phyloP scores from a whole-genome alignment of 805 yeast species.

The Kazachstania bromeliacearum region DNA sequence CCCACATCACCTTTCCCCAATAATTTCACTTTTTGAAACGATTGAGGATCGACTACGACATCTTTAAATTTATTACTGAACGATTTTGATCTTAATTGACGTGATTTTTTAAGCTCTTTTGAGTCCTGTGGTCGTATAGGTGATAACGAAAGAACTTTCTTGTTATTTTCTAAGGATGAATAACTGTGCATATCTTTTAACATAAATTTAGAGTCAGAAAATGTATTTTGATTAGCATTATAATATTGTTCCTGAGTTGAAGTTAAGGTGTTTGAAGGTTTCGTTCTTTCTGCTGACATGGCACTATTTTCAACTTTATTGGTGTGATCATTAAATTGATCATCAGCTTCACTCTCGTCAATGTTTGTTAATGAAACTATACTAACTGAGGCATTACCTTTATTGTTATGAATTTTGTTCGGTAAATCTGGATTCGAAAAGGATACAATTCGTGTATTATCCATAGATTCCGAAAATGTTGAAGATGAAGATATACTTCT shows the following conservation, averaged over 20 bases:
- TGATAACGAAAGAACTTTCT: too few relatives aligned
- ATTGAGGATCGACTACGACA: conserved; percentile 75
- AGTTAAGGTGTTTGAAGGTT: too few relatives aligned
- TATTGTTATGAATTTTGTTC: background rate
- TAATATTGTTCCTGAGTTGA: too few relatives aligned
- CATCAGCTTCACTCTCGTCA: conserved; percentile 27
- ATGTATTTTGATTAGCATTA: too few relatives aligned
- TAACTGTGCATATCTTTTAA: too few relatives aligned
- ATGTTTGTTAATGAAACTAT: conserved; percentile 29
- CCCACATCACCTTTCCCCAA: conserved; percentile 98
- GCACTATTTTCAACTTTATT: too few relatives aligned
- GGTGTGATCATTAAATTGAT: conserved; percentile 8
- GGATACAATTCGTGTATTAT: too few relatives aligned
- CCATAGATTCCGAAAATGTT: background rate
- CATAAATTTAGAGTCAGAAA: too few relatives aligned
- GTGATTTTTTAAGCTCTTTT: conserved; percentile 26
- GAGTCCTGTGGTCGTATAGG: background rate
- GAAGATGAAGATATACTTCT: conserved; percentile 1
- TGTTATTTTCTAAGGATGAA: too few relatives aligned
- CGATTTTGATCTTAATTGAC: conserved; percentile 36
- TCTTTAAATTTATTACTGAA: conserved; percentile 61
- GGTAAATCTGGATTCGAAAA: conserved; percentile 6
- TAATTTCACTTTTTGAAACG: conserved; percentile 83
- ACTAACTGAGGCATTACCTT: conserved; percentile 12
- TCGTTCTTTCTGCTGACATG: too few relatives aligned